Evolutionary conservation across 148 eudicot genomes (phyloP), one percentile per base, ranked within the genome.

Genomic region (Arctostaphylos glauca): DNA sequence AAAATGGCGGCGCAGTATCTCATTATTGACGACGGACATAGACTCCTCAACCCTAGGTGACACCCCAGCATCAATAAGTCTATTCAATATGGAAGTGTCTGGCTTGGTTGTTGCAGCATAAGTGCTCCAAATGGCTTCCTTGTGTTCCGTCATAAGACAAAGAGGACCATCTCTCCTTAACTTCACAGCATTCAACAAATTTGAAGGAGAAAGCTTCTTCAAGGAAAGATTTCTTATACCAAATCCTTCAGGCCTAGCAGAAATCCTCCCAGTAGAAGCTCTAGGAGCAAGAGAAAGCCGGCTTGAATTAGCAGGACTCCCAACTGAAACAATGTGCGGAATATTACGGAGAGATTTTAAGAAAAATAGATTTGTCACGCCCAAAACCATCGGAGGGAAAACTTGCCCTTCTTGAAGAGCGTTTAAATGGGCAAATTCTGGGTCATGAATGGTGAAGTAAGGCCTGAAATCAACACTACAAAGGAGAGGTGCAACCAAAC

Each of bases 1-100:
- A 81, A 96, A 96, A 89, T 96, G 99, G 59, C 99, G 90, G 66
- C 96, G 94, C 54, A 96, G 85, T 86, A 96, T 96, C 89, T 96
- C 99, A 86, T 94, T 96, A 86, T 96, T 96, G 80, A 96, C 99
- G 83, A 96, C 98, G 60, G 97, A 94, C 99, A 96, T 96, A 44
- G 99, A 96, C 85, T 96, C 98, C 88, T 96, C 99, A 76, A 94
- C 92, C 86, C 95, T 88, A 18, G 94, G 93, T 25, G 97, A 96
- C 74, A 95, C 79, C 43, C 99, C 99, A 3, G 95, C 99, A 93
- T 96, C 98, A 74, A 96, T 86, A 67, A 96, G 97, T 90, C 99
- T 92, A 84, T 96, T 96, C 87, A 96, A 89, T 80, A 96, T 92
- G 72, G 99, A 92, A 15, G 98, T 94, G 82, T 96, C 99, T 21